Evolutionary conservation across 1,284 basidiomycete genomes (phyloP), one percentile per base, ranked within the genome.

Genomic region (Calocybe gambosa): DNA sequence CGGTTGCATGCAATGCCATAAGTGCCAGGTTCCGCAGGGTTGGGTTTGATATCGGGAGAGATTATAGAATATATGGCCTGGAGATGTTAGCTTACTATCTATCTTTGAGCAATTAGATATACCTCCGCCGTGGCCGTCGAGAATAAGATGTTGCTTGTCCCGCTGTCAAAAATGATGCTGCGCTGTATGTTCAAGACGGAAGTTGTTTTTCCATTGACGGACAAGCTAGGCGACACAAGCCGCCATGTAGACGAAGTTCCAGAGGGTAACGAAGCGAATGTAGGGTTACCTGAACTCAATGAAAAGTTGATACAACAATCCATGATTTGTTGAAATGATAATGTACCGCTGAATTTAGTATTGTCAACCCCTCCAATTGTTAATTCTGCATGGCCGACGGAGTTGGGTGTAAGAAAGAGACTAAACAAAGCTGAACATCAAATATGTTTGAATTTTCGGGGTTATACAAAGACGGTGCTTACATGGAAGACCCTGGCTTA

Each of bases 21-120:
- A 2, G 75, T 72, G n/a, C 78, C 77, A 23, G 74, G 68, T 54
- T 76, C 72, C 6, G 64, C 67, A 19, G 61, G 50, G 56, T 73
- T 70, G 10, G 76, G 69, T 50, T 71, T 61, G 57, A 80, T 78
- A 53, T 75, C 62, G 34, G 74, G 66, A n/a, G 76, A 78, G 47
- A 79, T 78, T 46, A 76, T 62, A 10, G 74, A 70, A 55, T 79
- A 77, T 43, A 79, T 74, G 6, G 73, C 75, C 70, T 77, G 33
- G 31, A 25, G 31, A 29, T 21, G 16, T 37, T 39, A 19, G 47
- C 28, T 29, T 23, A 15, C 19, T 15, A 9, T 16, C 6, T n/a
- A n/a, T 37, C 28, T 8, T 33, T n/a, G 28, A 26, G 25, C 7
- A 5, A 34, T 25, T 31, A 39, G 25, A 47, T 35, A 47, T 50